Conservation (phyloP, 1,284 basidiomycete species). For the Malassezia slooffiae region DNA sequence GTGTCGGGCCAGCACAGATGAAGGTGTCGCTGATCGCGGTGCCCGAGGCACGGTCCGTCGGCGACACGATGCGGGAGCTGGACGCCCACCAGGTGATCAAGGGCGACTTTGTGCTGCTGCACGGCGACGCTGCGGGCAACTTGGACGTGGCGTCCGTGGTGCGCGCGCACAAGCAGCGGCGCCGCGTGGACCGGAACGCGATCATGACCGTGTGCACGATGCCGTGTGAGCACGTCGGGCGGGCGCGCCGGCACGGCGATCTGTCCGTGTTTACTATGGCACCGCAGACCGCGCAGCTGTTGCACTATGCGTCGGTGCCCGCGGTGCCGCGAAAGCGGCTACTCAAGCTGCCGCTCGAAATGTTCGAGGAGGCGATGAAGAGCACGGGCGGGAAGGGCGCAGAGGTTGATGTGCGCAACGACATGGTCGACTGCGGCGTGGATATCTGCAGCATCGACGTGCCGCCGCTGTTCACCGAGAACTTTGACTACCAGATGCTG, state of each 20-base stretch:
- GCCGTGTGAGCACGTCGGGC: constrained; percentile 17
- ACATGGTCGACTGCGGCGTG: constrained; percentile 67
- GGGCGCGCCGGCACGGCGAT: constrained; percentile 25
- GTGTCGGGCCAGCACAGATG: constrained; percentile 1
- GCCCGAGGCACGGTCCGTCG: constrained; percentile 76
- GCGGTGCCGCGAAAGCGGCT: constrained; percentile 28
- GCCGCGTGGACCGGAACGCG: constrained; percentile 75
- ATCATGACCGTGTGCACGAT: constrained; percentile 64
- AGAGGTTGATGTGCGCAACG: constrained; percentile 71
- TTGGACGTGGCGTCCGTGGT: constrained; percentile 81
- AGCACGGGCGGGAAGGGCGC: constrained; percentile 21
- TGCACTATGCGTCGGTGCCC: constrained; percentile 45
- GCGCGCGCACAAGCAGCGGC: constrained; percentile 72
- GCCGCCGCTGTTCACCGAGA: constrained; percentile 92
- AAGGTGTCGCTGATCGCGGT: constrained; percentile 67
- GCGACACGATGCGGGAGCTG: constrained; percentile 91
- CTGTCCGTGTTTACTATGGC: constrained; percentile 31
- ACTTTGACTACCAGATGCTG: constrained; percentile 92
- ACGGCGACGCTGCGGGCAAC: constrained; percentile 87
- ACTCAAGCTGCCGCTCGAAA: constrained; percentile 39
- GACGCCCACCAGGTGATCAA: constrained; percentile 79
- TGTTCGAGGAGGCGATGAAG: constrained; percentile 20
- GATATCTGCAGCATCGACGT: constrained; percentile 63
- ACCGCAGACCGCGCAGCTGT: constrained; percentile 39
- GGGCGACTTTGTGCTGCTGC: constrained; percentile 66